Evolutionary conservation across 73 alveolate genomes (phyloP).

Genomic region (Paramecium caudatum): DNA sequence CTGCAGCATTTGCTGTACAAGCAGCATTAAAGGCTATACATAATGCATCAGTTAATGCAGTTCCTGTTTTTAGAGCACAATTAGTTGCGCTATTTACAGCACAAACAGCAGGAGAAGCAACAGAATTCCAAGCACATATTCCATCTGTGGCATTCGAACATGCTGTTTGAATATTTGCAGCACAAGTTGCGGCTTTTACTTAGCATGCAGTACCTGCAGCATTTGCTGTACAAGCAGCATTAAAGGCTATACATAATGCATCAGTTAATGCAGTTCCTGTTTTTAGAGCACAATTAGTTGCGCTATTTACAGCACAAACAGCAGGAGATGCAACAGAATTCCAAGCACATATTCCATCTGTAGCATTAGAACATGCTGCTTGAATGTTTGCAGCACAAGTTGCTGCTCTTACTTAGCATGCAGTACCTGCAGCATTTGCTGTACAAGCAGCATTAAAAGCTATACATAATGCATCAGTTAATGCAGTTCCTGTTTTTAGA

Average conservation of each 20-base stretch:
- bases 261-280: neutral
- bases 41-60: neutral
- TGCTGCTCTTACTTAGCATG: neutral
- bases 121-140: neutral
- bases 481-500: neutral
- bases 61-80: neutral
- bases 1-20: neutral
- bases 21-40: neutral
- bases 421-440: neutral
- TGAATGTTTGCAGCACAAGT: neutral
- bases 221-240: neutral
- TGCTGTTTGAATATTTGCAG: too few species aligned
- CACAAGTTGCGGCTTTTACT: neutral
- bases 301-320: too few species aligned
- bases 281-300: neutral
- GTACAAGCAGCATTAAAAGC: neutral
- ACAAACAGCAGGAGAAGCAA: neutral
- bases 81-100: neutral
- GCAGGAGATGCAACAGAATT: too few species aligned
- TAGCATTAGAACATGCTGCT: too few species aligned
- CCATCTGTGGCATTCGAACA: too few species aligned
- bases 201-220: neutral
- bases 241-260: neutral
- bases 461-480: constrained; percentile 3
- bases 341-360: neutral